Evolutionary conservation across 1,284 basidiomycete species (phyloP).

Genomic region (Sporisorium graminicola): DNA sequence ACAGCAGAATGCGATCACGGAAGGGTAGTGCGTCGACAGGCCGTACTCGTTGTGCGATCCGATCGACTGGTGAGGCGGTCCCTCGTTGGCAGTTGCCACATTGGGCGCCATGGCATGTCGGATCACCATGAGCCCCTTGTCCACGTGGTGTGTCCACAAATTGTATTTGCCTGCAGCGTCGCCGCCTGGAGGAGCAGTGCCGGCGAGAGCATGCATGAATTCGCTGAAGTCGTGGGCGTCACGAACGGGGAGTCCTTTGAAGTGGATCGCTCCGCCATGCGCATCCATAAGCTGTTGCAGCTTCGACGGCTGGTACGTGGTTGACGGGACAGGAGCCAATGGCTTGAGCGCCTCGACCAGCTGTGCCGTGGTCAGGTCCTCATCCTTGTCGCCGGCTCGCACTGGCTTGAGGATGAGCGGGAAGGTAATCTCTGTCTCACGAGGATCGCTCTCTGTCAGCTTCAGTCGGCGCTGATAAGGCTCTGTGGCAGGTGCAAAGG

Average conservation of each 20-base stretch:
- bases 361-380: slow-evolving; percentile 2
- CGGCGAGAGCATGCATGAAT: slow-evolving; percentile 47
- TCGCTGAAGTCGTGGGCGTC: slow-evolving; percentile 46
- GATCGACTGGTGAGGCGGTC: slow-evolving; percentile 45
- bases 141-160: slow-evolving; percentile 35
- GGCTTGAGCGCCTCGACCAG: slow-evolving; percentile 22
- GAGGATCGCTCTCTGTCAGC: slow-evolving; percentile 20
- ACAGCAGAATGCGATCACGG: slow-evolving; percentile 52
- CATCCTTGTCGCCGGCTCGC: neutral
- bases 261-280: slow-evolving; percentile 45
- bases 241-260: slow-evolving; percentile 39
- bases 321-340: slow-evolving; percentile 12
- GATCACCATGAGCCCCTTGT: slow-evolving; percentile 55
- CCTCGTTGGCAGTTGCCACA: slow-evolving; percentile 55
- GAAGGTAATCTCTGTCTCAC: slow-evolving; percentile 30
- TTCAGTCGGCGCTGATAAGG: slow-evolving; percentile 39
- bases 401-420: slow-evolving; percentile 22
- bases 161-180: slow-evolving; percentile 3
- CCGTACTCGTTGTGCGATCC: slow-evolving; percentile 57
- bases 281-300: slow-evolving; percentile 35
- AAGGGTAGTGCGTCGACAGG: slow-evolving; percentile 46
- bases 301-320: slow-evolving; percentile 16
- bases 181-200: neutral
- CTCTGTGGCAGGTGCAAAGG: slow-evolving; percentile 15
- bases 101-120: slow-evolving; percentile 40